Evolutionary conservation across 108 stramenopile species (phyloP).

Genomic region (Pseudonitzschia pungens): DNA sequence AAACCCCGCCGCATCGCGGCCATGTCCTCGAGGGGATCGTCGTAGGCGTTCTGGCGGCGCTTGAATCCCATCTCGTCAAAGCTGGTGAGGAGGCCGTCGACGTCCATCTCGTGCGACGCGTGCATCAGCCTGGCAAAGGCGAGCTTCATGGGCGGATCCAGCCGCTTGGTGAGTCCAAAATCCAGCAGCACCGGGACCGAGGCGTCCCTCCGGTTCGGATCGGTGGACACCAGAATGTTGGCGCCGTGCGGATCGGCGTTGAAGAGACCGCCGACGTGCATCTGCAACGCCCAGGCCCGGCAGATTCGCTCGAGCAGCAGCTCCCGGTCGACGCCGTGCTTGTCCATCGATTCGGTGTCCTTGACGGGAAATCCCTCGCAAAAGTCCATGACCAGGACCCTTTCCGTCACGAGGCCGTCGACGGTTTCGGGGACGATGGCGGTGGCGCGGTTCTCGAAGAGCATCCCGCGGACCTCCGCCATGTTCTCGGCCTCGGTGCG

Average conservation of each 20-base stretch:
- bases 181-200: conserved; percentile 37
- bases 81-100: conserved; percentile 29
- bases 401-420: background rate
- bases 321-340: conserved; percentile 42
- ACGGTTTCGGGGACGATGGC: background rate
- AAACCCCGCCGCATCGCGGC: conserved; percentile 40
- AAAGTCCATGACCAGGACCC: conserved; percentile 76
- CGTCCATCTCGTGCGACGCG: conserved; percentile 31
- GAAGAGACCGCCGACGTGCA: conserved; percentile 62
- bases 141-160: conserved; percentile 25
- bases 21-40: conserved; percentile 34
- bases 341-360: conserved; percentile 28
- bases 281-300: conserved; percentile 64
- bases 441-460: background rate
- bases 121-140: conserved; percentile 42
- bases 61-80: conserved; percentile 35
- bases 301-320: conserved; percentile 49
- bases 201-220: background rate
- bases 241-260: conserved; percentile 78
- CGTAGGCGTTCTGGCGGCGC: conserved; percentile 33
- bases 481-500: conserved; percentile 43
- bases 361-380: conserved; percentile 55
- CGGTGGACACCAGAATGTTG: conserved; percentile 56
- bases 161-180: conserved; percentile 52
- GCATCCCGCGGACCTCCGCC: conserved; percentile 27